A percentile compares a stretch with the other conserved stretches of the same genome.
These are phyloP conservation scores for Monosporascus sp. DNA, from an alignment of 2,329 filamentous ascomycete genomes.

Conservation along the genomic window DNA sequence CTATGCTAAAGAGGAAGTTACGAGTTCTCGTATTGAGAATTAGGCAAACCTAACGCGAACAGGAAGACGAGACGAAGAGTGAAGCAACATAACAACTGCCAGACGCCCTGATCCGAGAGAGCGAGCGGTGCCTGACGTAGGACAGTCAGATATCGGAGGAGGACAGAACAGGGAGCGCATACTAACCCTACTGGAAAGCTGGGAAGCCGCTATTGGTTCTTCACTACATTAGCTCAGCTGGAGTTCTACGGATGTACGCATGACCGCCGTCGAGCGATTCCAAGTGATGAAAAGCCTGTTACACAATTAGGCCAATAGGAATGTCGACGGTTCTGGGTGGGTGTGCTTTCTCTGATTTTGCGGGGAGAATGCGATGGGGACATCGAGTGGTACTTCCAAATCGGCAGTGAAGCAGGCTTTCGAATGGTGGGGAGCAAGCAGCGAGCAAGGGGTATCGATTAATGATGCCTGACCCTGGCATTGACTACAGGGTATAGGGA, in stretches of 20 bases:
- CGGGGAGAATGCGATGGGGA: slow-evolving; percentile 22
- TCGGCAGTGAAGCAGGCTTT: slow-evolving; percentile 26
- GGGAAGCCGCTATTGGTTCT: slow-evolving; percentile 37
- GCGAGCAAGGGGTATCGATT: slow-evolving; percentile 26
- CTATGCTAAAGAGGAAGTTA: neutral
- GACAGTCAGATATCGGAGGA: slow-evolving; percentile 23
- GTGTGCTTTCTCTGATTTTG: slow-evolving; percentile 27
- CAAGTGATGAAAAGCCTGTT: slow-evolving; percentile 13
- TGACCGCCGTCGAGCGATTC: slow-evolving; percentile 41
- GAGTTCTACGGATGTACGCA: slow-evolving; percentile 45
- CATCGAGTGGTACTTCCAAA: slow-evolving; percentile 27
- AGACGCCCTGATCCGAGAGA: slow-evolving; percentile 6
- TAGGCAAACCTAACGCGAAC: neutral
- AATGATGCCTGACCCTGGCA: slow-evolving; percentile 22
- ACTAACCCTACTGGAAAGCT: slow-evolving; percentile 37
- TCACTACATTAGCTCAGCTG: slow-evolving; percentile 39
- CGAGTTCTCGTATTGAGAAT: neutral
- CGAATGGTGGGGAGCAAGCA: slow-evolving; percentile 22
- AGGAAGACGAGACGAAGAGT: slow-evolving; percentile 3
- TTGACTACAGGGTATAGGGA: slow-evolving; percentile 21
- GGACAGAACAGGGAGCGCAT: slow-evolving; percentile 28
- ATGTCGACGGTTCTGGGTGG: slow-evolving; percentile 21
- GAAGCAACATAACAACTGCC: slow-evolving; percentile 5
- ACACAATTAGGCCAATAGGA: slow-evolving; percentile 35
- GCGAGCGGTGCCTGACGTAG: slow-evolving; percentile 15